These are phyloP conservation scores for Tylopilus felleus DNA, from an alignment of 768 basidiomycete genomes.

Conservation along the genomic window DNA sequence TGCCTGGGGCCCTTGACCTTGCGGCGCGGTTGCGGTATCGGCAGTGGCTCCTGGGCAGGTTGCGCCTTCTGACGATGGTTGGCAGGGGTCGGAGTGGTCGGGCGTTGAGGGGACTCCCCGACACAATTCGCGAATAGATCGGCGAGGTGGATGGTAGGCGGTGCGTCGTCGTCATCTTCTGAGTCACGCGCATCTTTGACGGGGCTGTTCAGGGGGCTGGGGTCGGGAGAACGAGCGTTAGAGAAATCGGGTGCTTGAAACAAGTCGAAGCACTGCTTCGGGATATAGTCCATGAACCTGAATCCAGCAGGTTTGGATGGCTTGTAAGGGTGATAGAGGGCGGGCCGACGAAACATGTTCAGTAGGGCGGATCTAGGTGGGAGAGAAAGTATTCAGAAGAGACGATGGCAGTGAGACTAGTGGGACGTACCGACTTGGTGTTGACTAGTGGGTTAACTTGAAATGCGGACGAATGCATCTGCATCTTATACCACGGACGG, in stretches of 20 bases:
- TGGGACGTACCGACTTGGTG: neutral
- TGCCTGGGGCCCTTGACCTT: slow-evolving; percentile 22
- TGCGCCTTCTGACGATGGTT: neutral
- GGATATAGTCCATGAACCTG: slow-evolving; percentile 23
- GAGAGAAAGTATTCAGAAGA: neutral
- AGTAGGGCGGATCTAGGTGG: neutral
- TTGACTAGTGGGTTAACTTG: neutral
- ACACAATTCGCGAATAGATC: neutral
- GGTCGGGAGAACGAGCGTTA: slow-evolving; percentile 9
- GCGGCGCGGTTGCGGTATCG: neutral
- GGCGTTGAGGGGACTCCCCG: neutral
- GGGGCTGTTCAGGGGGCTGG: slow-evolving; percentile 21
- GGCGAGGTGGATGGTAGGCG: slow-evolving; percentile 6
- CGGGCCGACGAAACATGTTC: slow-evolving; percentile 21
- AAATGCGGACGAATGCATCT: neutral
- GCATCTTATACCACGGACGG: slow-evolving; percentile 18
- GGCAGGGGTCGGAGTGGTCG: neutral
- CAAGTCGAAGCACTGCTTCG: slow-evolving; percentile 18
- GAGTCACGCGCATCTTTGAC: neutral
- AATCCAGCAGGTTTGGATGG: slow-evolving; percentile 21
- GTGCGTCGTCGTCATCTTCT: slow-evolving; percentile 8
- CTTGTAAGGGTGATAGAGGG: slow-evolving; percentile 15
- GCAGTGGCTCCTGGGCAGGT: neutral
- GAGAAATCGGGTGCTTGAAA: slow-evolving; percentile 13
- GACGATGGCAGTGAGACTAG: neutral